Percentiles rank a stretch among this genome's conserved stretches.
phyloP scores from a whole-genome alignment of 1,284 basidiomycete species.

The Xanthoconium separans region DNA sequence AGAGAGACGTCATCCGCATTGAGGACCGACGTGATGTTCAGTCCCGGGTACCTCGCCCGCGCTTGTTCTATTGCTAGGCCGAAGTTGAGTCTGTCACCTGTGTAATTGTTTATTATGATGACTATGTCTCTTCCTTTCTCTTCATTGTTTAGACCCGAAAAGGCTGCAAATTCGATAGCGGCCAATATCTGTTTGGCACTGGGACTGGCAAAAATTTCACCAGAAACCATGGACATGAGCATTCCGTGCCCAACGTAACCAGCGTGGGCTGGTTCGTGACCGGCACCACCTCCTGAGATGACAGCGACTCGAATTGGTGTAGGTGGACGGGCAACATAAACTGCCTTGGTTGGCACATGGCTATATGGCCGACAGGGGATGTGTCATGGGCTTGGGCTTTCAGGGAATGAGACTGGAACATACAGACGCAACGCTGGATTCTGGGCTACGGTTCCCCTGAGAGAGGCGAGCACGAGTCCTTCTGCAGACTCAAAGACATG shows the following conservation, averaged over 20 bases:
- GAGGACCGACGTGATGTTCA: conserved; percentile 53
- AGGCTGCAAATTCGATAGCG: conserved; percentile 48
- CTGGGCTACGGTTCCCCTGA: conserved; percentile 49
- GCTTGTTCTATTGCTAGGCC: conserved; percentile 67
- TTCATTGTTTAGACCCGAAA: conserved; percentile 12
- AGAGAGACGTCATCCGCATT: conserved; percentile 68
- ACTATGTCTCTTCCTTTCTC: conserved; percentile 35
- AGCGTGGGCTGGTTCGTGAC: conserved; percentile 71
- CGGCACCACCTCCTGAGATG: conserved; percentile 66
- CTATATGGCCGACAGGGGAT: conserved; percentile 17
- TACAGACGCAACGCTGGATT: conserved; percentile 53
- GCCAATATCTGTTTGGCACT: conserved; percentile 58
- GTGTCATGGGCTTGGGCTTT: background rate
- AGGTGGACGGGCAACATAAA: conserved; percentile 37
- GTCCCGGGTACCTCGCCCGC: conserved; percentile 34
- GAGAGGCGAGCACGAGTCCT: conserved; percentile 53
- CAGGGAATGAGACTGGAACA: conserved; percentile 22
- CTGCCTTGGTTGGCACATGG: conserved; percentile 39
- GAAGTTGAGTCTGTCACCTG: conserved; percentile 68
- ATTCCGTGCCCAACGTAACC: conserved; percentile 60
- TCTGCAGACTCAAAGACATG: conserved; percentile 50
- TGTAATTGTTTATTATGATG: conserved; percentile 48
- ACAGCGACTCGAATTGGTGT: conserved; percentile 45
- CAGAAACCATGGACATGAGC: conserved; percentile 57
- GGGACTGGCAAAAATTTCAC: conserved; percentile 66